phyloP scores from a whole-genome alignment of 352 stramenopile genomes.

The Globisporangium uncinulatum region DNA sequence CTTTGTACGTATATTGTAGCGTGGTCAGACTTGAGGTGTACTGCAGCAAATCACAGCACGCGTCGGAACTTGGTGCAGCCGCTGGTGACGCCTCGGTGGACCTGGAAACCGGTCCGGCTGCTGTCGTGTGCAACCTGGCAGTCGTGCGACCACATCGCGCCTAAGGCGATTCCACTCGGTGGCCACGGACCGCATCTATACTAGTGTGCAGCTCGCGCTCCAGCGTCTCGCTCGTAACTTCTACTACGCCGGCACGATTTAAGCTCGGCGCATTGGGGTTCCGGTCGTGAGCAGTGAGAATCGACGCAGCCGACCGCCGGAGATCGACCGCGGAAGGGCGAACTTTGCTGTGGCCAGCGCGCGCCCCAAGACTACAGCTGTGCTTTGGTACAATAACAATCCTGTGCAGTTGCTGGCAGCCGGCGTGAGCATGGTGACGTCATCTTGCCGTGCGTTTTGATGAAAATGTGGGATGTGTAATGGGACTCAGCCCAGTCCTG shows the following conservation, averaged over 20 bases:
- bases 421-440: too few relatives aligned
- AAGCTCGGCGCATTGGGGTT: neutral
- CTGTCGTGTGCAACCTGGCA: neutral
- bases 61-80: neutral
- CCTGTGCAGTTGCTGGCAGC: too few relatives aligned
- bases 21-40: neutral
- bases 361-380: too few relatives aligned
- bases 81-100: neutral
- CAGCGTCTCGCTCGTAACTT: neutral
- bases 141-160: neutral
- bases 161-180: neutral
- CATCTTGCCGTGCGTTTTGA: too few relatives aligned
- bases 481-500: too few relatives aligned
- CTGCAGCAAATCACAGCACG: neutral
- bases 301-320: neutral
- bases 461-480: too few relatives aligned
- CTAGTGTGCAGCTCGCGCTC: neutral
- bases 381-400: too few relatives aligned
- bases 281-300: neutral
- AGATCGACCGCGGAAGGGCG: neutral
- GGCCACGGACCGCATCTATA: constrained; percentile 2
- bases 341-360: too few relatives aligned
- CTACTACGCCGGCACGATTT: neutral
- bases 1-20: neutral
- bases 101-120: neutral